Evolutionary conservation across 768 basidiomycete genomes (phyloP), one percentile per base, ranked within the genome.

Genomic region (Hericium erinaceus): DNA sequence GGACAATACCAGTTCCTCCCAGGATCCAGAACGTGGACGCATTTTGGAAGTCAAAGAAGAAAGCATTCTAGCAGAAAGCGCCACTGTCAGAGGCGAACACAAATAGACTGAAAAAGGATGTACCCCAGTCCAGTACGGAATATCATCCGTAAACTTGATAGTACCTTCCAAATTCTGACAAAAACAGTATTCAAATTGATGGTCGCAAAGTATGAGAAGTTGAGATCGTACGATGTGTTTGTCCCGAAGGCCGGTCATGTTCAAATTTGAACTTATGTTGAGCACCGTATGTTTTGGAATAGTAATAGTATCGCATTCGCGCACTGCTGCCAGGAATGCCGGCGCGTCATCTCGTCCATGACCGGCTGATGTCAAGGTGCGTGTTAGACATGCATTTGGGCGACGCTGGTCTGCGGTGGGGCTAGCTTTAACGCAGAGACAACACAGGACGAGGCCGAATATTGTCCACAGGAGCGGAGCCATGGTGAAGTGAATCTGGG

Each of bases 1-100:
- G 63, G 8, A 69, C 37, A 41, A 80, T 71, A 57, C 80, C 77
- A 33, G 72, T 67, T 5, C 80, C 80, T 28, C 80, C 80, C 2
- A 82, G 65, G 4, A 80, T 68, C 81, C 80, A 84, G 63, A 80
- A 80, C 4, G 79, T 76, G 24, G 77, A 66, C 61, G 80, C 78
- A 0, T 73, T 77, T 64, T 81, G 80, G 69, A 80, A 83, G 15
- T 75, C 68, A 56, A 81, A 77, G 55, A 72, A 73, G 64, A 81
- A 81, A 5, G 68, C 79, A 60, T 81, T 81, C 76, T 80, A 51
- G 3, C 10, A 22, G 22, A 39, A 48, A 10, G 26, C 24, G 33
- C 44, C 20, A 7, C 1, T 40, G 50, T 20, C 48, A 13, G 18
- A 26, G 2, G 13, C 12, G 44, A 4, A 46, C 22, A 46, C 22